These are phyloP conservation scores for Euphorbia schlechtendalii DNA, from an alignment of 441 rosid genomes.

Conservation along the genomic window DNA sequence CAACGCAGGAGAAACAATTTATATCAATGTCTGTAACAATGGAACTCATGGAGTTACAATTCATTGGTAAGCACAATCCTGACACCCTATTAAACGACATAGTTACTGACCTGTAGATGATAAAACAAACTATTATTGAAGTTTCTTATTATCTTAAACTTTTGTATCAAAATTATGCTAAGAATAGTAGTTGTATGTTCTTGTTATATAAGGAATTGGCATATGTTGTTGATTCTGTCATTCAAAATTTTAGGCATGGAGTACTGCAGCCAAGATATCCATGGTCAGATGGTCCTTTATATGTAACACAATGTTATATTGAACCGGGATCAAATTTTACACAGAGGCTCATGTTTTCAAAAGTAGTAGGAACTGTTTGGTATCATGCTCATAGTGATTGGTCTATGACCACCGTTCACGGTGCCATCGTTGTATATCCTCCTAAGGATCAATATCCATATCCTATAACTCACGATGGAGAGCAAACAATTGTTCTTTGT, in stretches of 20 bases:
- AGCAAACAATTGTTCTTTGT: neutral
- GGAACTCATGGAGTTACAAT: constrained; percentile 20
- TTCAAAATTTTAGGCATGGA: neutral
- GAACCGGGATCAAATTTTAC: neutral
- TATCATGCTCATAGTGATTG: no score
- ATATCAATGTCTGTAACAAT: constrained; percentile 16
- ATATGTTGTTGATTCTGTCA: no score
- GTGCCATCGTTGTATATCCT: neutral
- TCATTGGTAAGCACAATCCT: constrained; percentile 12
- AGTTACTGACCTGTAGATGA: no score
- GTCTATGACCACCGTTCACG: no score
- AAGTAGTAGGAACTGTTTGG: constrained; percentile 2
- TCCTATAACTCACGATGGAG: neutral
- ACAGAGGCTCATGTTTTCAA: neutral
- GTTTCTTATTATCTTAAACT: no score
- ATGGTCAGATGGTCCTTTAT: neutral
- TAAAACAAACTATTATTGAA: no score
- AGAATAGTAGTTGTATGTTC: no score
- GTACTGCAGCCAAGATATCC: constrained; percentile 4
- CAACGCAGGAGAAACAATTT: constrained; percentile 14
- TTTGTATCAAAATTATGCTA: no score
- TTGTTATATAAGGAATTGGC: no score
- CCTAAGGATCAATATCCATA: neutral
- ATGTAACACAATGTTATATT: neutral
- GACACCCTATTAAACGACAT: neutral